Evolutionary conservation across 1,139 yeast genomes (phyloP).

Genomic region (Schwanniomyces etchellsii): DNA sequence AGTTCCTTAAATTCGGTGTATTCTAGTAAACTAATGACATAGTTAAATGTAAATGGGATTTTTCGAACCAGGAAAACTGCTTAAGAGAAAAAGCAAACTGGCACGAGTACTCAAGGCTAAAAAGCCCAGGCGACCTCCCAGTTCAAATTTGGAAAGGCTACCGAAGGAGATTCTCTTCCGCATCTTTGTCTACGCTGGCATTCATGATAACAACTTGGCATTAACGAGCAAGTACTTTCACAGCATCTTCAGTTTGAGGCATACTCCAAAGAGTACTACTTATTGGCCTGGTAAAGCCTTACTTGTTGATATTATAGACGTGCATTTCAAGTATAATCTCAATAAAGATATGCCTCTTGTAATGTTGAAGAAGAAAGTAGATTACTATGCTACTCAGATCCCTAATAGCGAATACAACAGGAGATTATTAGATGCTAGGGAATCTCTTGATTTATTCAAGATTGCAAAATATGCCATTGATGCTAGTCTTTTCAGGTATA

Average conservation of each 20-base stretch:
- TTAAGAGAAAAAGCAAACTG: constrained; percentile 7
- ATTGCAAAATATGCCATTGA: constrained; percentile 8
- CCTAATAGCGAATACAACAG: constrained; percentile 3
- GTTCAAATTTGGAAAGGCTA: constrained; percentile 14
- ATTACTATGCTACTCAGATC: constrained; percentile 5
- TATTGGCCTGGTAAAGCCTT: constrained; percentile 14
- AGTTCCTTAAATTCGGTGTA: no score
- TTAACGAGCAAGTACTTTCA: constrained; percentile 20
- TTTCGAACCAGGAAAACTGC: constrained; percentile 21
- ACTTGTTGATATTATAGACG: constrained; percentile 10
- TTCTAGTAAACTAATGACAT: no score
- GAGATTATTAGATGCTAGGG: constrained; percentile 2
- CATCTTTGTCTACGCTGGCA: constrained; percentile 26
- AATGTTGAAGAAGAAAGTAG: constrained; percentile 6
- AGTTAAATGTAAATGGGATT: constrained; percentile 25
- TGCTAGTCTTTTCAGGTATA: constrained; percentile 11
- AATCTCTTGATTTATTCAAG: constrained; percentile 6
- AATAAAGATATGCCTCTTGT: constrained; percentile 12
- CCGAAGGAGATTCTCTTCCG: constrained; percentile 28
- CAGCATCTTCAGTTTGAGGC: constrained; percentile 14
- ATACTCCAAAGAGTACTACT: constrained; percentile 5
- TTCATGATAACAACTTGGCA: constrained; percentile 22
- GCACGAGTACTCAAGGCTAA: not conserved
- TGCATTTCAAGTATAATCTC: constrained; percentile 15
- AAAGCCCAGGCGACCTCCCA: not conserved